phyloP scores from a whole-genome alignment of 2,329 filamentous ascomycete species.

The Diplodia sapinea region DNA sequence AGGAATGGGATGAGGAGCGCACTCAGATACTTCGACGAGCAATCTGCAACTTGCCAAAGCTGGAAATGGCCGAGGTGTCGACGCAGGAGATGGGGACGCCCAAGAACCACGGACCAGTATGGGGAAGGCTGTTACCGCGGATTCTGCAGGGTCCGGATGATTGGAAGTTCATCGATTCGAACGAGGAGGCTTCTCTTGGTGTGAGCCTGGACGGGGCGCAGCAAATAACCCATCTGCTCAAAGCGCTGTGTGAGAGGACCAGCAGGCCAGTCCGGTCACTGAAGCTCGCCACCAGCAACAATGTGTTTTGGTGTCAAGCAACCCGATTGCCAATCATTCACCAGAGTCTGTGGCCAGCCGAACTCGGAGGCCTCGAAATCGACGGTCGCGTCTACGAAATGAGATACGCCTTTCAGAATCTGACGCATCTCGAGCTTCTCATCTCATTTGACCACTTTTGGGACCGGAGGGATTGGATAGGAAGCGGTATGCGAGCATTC shows the following conservation, averaged over 20 bases:
- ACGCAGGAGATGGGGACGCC: constrained; percentile 10
- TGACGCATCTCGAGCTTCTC: constrained; percentile 27
- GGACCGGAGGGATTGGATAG: constrained; percentile 17
- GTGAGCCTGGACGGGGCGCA: constrained; percentile 19
- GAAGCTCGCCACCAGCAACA: constrained; percentile 8
- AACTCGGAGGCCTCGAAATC: constrained; percentile 11
- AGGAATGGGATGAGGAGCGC: constrained; percentile 21
- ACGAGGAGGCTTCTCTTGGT: constrained; percentile 16
- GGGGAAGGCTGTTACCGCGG: constrained; percentile 12
- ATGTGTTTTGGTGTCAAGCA: constrained; percentile 22
- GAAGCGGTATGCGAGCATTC: constrained; percentile 31
- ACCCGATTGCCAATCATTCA: neutral
- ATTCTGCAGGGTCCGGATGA: constrained; percentile 27
- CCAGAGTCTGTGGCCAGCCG: constrained; percentile 9
- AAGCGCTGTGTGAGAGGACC: constrained; percentile 10
- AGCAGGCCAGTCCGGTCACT: constrained; percentile 13
- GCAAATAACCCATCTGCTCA: constrained; percentile 24
- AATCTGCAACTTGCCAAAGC: constrained; percentile 24
- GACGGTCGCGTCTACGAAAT: constrained; percentile 14
- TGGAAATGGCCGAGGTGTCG: constrained; percentile 5
- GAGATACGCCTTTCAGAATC: constrained; percentile 13
- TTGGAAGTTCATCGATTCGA: constrained; percentile 27
- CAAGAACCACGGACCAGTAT: constrained; percentile 26
- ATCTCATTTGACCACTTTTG: constrained; percentile 31
- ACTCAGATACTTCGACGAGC: constrained; percentile 1